A percentile compares a stretch with the other conserved stretches of the same genome.
Conservation (phyloP, 2,329 filamentous ascomycete genomes). For the Proliferodiscus dingleyae region DNA sequence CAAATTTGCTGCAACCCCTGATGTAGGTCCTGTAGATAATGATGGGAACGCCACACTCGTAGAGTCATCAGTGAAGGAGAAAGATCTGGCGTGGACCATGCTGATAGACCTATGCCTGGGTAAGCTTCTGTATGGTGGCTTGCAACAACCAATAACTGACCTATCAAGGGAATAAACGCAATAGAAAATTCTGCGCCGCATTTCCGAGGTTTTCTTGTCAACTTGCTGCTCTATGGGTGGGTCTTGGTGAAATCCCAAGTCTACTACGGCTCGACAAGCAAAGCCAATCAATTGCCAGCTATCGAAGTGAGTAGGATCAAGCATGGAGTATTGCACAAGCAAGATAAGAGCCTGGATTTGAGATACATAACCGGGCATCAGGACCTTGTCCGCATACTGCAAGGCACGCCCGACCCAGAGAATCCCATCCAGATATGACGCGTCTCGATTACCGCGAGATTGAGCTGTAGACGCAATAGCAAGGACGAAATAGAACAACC, state of each 20-base stretch:
- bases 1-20: slow-evolving; percentile 31
- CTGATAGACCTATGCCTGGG: slow-evolving; percentile 64
- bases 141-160: slow-evolving; percentile 39
- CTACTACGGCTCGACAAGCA: slow-evolving; percentile 79
- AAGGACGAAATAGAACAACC: slow-evolving; percentile 83
- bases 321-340: slow-evolving; percentile 81
- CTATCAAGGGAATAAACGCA: slow-evolving; percentile 87
- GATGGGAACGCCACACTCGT: slow-evolving; percentile 75
- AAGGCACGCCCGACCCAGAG: slow-evolving; percentile 61
- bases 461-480: slow-evolving; percentile 74
- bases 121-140: not conserved
- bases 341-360: slow-evolving; percentile 86
- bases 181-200: slow-evolving; percentile 80
- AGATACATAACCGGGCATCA: slow-evolving; percentile 76
- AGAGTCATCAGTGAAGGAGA: slow-evolving; percentile 90
- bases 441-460: slow-evolving; percentile 63
- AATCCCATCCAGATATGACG: slow-evolving; percentile 53
- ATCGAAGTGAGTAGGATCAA: slow-evolving; percentile 88
- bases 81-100: slow-evolving; percentile 79
- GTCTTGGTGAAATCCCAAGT: slow-evolving; percentile 90
- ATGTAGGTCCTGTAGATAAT: slow-evolving; percentile 27
- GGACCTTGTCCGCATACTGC: slow-evolving; percentile 71
- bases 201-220: slow-evolving; percentile 66
- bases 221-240: slow-evolving; percentile 66
- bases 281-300: slow-evolving; percentile 92